Conservation (phyloP, 2,329 filamentous ascomycete genomes). For the Verticillium tricorpus region DNA sequence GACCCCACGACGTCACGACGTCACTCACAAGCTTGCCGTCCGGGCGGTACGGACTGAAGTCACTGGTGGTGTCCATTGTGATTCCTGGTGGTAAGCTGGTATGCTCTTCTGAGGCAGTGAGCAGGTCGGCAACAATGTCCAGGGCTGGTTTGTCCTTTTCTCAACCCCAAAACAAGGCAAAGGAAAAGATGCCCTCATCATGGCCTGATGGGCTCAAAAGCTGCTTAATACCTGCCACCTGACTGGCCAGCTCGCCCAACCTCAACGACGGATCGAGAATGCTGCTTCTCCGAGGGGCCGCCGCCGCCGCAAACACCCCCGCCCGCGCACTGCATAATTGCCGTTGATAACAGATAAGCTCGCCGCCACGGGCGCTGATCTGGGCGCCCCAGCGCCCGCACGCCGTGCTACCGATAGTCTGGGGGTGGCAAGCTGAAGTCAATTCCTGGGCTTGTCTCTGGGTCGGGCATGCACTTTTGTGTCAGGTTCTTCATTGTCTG, state of each 20-base stretch:
- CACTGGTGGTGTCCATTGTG: conserved; percentile 29
- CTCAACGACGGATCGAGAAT: background rate
- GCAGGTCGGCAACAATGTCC: background rate
- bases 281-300: conserved; percentile 14
- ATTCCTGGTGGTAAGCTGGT: background rate
- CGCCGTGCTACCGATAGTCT: background rate
- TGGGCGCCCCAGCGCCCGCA: background rate
- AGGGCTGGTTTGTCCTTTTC: no score
- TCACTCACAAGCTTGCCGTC: conserved; percentile 51
- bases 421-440: background rate
- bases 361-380: background rate
- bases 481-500: no score
- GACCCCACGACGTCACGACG: background rate
- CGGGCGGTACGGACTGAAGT: conserved; percentile 52
- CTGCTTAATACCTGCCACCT: background rate
- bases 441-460: background rate
- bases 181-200: background rate
- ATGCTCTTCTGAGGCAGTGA: background rate
- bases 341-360: conserved; percentile 1
- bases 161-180: background rate
- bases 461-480: no score
- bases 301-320: background rate
- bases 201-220: background rate
- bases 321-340: background rate
- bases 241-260: background rate